phyloP scores from a whole-genome alignment of 257 asterid genomes.

The Pogostemon cablin region DNA sequence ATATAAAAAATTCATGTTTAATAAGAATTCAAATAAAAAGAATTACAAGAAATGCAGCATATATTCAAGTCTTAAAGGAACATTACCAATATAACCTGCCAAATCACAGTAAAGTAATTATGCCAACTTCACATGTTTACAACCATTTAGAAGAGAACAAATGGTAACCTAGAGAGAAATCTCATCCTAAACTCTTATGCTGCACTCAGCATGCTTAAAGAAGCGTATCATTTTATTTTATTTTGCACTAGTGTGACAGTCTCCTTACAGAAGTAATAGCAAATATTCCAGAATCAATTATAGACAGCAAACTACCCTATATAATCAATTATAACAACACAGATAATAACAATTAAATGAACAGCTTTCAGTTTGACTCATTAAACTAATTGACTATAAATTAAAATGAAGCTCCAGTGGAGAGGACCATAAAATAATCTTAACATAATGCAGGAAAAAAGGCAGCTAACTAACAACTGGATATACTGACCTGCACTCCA shows the following conservation, averaged over 20 bases:
- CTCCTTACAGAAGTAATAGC: constrained; percentile 18
- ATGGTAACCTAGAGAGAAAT: not conserved
- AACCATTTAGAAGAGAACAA: constrained; percentile 21
- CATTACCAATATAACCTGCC: constrained; percentile 14
- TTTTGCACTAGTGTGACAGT: constrained; percentile 24
- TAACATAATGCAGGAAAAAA: constrained; percentile 30
- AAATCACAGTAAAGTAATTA: constrained; percentile 9
- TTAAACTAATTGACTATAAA: constrained; percentile 24
- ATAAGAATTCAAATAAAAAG: constrained; percentile 3
- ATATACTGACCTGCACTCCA: constrained; percentile 85
- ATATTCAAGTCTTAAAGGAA: constrained; percentile 20
- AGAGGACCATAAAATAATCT: constrained; percentile 27
- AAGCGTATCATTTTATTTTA: not conserved
- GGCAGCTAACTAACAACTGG: constrained; percentile 25
- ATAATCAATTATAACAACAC: constrained; percentile 23
- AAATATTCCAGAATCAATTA: constrained; percentile 19
- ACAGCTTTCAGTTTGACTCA: constrained; percentile 27
- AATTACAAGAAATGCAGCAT: constrained; percentile 21
- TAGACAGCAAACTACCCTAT: constrained; percentile 12
- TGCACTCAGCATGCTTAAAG: not conserved
- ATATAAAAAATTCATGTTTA: not conserved
- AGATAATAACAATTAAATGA: constrained; percentile 18
- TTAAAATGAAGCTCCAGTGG: constrained; percentile 21
- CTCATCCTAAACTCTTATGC: constrained; percentile 12
- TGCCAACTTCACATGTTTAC: constrained; percentile 21